Base-by-base conservation (phyloP, 1,284 basidiomycete species). In the Heimioporus punctisporus region DNA sequence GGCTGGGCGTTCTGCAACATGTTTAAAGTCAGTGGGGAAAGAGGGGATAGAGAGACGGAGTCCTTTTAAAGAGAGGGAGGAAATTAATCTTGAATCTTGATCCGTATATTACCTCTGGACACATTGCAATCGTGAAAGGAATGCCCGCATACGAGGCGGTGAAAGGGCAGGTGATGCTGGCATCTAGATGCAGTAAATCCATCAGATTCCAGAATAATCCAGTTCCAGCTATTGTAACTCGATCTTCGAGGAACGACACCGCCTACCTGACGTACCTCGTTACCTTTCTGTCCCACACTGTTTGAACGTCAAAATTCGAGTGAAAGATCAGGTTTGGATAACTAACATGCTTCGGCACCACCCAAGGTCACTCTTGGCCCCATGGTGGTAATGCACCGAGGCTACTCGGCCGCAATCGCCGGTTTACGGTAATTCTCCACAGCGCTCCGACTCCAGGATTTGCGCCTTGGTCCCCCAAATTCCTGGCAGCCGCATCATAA, bases 61-160 rank as follows among this genome's bases (percentile, higher is more conserved):
- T 51, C 27, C 56, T 69, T 64, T 63, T 59, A 67, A 58, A 49
- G 49, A 42, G 50, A 23, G 8, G 30, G 15, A 46, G 44, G 51
- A 48, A 53, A 57, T 56, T 53, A 52, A 48, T 54, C 48, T 55
- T 21, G 50, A 55, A 15, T 31, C 48, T 56, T 23, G 52, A 56
- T 59, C 57, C 51, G 46, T 54, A 56, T 51, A 58, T 53, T 51
- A 49, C 55, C 55, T 51, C 50, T 42, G 19, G 30, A 31, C 15
- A 31, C 30, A 31, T 31, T 8, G 8, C 30, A 14, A n/a, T 19
- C 8, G 39, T 17, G 12, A 17, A 40, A 40, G 19, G 14, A 19
- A 15, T 40, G 41, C 15, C 30, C 30, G 30, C 30, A 31, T 31
- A 42, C 23, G 23, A 42, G 41, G 41, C 41, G 41, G 41, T 42